These are phyloP conservation scores for Xylariaceae sp. DNA, from an alignment of 2,329 filamentous ascomycete species.

Conservation along the genomic window DNA sequence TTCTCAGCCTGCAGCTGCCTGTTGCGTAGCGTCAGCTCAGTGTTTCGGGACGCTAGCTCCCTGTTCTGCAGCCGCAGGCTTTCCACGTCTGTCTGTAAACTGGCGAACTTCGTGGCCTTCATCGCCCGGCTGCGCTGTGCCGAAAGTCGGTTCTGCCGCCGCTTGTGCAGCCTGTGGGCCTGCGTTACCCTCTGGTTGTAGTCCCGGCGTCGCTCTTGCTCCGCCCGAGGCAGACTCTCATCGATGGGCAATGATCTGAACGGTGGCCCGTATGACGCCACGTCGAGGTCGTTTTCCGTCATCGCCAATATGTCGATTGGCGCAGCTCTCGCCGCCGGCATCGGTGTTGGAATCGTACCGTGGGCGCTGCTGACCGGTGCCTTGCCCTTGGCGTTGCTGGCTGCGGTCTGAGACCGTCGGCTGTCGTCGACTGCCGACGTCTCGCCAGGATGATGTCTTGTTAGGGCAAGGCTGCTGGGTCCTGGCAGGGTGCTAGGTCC, in stretches of 20 bases:
- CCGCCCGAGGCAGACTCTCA: not conserved
- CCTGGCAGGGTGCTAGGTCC: not conserved
- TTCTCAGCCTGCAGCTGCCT: not conserved
- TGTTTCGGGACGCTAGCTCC: slow-evolving; percentile 26
- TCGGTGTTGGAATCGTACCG: not conserved
- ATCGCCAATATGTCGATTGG: no score
- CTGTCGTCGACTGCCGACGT: not conserved
- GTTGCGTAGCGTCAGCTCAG: slow-evolving; percentile 27
- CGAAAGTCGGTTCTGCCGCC: slow-evolving; percentile 9
- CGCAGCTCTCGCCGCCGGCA: no score
- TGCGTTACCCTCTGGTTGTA: not conserved
- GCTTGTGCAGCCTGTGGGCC: not conserved
- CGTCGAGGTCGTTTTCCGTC: not conserved
- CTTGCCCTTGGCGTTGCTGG: not conserved
- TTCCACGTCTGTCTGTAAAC: slow-evolving; percentile 5
- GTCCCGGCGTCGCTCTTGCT: not conserved
- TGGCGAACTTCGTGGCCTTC: slow-evolving; percentile 24
- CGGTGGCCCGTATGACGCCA: not conserved
- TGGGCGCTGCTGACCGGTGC: not conserved
- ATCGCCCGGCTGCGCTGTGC: slow-evolving; percentile 40
- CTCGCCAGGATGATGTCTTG: not conserved
- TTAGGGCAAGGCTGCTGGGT: not conserved
- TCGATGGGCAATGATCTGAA: not conserved
- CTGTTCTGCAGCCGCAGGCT: slow-evolving; percentile 29
- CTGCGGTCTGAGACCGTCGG: not conserved